Evolutionary conservation across 116 monocot species (phyloP).

Genomic region (Zostera marina): DNA sequence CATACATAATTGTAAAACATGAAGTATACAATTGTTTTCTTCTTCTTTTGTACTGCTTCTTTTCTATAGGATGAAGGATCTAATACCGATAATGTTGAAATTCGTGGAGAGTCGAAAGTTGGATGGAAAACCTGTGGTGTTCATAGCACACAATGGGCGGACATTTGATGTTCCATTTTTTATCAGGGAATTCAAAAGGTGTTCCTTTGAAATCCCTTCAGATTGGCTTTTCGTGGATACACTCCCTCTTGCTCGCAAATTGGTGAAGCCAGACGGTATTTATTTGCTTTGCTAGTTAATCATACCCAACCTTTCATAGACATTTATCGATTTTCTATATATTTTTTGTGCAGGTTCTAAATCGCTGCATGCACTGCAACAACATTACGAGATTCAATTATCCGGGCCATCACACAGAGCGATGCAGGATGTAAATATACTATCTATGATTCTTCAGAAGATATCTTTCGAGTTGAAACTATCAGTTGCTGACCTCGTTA

Average conservation of each 20-base stretch:
- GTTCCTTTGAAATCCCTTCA: slow-evolving; percentile 38
- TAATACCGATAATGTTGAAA: slow-evolving; percentile 52
- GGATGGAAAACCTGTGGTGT: slow-evolving; percentile 47
- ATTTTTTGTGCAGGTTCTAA: slow-evolving; percentile 33
- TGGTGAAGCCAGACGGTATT: slow-evolving; percentile 59
- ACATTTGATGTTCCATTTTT: slow-evolving; percentile 84
- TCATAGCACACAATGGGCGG: slow-evolving; percentile 72
- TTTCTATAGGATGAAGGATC: slow-evolving; percentile 54
- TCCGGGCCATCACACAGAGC: slow-evolving; percentile 65
- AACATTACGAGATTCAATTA: slow-evolving; percentile 26
- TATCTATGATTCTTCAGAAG: slow-evolving; percentile 44
- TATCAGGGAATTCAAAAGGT: slow-evolving; percentile 51
- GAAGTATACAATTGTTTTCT: too few species aligned
- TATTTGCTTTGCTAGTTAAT: background rate
- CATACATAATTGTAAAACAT: background rate
- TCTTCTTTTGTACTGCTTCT: too few species aligned
- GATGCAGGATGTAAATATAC: slow-evolving; percentile 60
- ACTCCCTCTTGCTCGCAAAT: slow-evolving; percentile 49
- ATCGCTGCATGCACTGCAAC: slow-evolving; percentile 25
- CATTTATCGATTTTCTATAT: too few species aligned
- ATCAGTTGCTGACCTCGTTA: slow-evolving; percentile 35
- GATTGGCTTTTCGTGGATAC: slow-evolving; percentile 75
- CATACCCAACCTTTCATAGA: too few species aligned
- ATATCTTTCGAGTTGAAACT: slow-evolving; percentile 61
- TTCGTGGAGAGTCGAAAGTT: slow-evolving; percentile 50